phyloP scores from a whole-genome alignment of 768 basidiomycete species.

The Trametes coccinea region DNA sequence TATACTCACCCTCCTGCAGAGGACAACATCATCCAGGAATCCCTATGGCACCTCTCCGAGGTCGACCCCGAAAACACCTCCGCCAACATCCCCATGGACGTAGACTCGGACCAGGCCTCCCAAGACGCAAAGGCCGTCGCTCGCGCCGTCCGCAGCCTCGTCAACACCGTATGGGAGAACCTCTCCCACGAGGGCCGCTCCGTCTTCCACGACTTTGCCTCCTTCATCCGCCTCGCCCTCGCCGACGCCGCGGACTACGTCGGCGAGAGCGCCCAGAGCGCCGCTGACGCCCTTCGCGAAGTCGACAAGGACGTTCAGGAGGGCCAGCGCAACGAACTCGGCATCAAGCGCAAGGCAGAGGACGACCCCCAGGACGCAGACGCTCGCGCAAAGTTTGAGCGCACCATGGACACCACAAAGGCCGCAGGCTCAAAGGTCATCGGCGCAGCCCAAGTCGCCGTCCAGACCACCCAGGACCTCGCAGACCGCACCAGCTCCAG shows the following conservation, averaged over 20 bases:
- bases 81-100: slow-evolving; percentile 31
- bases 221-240: slow-evolving; percentile 61
- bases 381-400: slow-evolving; percentile 57
- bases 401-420: slow-evolving; percentile 66
- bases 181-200: slow-evolving; percentile 53
- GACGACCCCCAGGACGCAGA: slow-evolving; percentile 45
- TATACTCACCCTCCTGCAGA: slow-evolving; percentile 36
- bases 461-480: slow-evolving; percentile 44
- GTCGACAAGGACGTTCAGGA: slow-evolving; percentile 60
- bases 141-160: slow-evolving; percentile 48
- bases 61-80: slow-evolving; percentile 48
- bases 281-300: slow-evolving; percentile 54
- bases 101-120: slow-evolving; percentile 46
- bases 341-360: slow-evolving; percentile 50
- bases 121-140: slow-evolving; percentile 54
- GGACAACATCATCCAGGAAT: slow-evolving; percentile 65
- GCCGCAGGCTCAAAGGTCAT: slow-evolving; percentile 57
- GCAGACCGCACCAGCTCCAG: slow-evolving; percentile 43
- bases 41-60: slow-evolving; percentile 63
- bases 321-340: slow-evolving; percentile 59
- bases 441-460: slow-evolving; percentile 48
- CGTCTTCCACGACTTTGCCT: slow-evolving; percentile 62
- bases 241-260: slow-evolving; percentile 66
- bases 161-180: slow-evolving; percentile 55
- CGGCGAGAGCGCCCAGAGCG: slow-evolving; percentile 49